phyloP scores from a whole-genome alignment of 306 rosid species.

The Prosopis cineraria region DNA sequence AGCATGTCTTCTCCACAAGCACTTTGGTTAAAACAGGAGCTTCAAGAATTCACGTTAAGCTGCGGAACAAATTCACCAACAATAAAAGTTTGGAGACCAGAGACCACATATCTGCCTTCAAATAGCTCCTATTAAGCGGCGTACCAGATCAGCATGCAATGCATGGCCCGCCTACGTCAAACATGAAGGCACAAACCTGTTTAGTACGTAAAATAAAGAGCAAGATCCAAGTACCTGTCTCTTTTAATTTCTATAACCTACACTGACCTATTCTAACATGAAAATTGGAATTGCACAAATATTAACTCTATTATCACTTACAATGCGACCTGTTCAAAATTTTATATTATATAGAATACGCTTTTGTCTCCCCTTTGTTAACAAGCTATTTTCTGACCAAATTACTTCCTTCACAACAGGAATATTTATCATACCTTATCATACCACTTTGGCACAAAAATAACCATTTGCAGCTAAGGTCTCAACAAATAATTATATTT shows the following conservation, averaged over 20 bases:
- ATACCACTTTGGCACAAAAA: too few species aligned
- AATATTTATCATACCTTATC: too few species aligned
- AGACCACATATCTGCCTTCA: slow-evolving; percentile 26
- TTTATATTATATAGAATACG: too few species aligned
- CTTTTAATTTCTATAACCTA: not conserved
- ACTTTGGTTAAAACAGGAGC: slow-evolving; percentile 3
- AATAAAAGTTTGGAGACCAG: not conserved
- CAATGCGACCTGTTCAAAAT: too few species aligned
- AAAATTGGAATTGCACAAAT: too few species aligned
- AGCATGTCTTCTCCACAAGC: not conserved
- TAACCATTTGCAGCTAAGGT: too few species aligned
- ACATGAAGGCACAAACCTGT: not conserved
- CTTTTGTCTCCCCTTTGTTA: not conserved
- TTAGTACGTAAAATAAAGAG: not conserved
- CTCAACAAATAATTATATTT: too few species aligned
- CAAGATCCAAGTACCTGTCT: not conserved
- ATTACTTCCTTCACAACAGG: too few species aligned
- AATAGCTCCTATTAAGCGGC: slow-evolving; percentile 41
- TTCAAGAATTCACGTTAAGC: slow-evolving; percentile 10
- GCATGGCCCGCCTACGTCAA: slow-evolving; percentile 78
- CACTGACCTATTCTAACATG: not conserved
- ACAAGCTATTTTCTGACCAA: too few species aligned
- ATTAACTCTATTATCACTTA: too few species aligned
- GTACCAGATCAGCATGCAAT: slow-evolving; percentile 69
- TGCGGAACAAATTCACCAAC: slow-evolving; percentile 8